Percentiles rank a stretch among this genome's conserved stretches.
Evolutionary conservation across 495 filamentous ascomycete species (phyloP).

Genomic region (Penicillium mononematosum): DNA sequence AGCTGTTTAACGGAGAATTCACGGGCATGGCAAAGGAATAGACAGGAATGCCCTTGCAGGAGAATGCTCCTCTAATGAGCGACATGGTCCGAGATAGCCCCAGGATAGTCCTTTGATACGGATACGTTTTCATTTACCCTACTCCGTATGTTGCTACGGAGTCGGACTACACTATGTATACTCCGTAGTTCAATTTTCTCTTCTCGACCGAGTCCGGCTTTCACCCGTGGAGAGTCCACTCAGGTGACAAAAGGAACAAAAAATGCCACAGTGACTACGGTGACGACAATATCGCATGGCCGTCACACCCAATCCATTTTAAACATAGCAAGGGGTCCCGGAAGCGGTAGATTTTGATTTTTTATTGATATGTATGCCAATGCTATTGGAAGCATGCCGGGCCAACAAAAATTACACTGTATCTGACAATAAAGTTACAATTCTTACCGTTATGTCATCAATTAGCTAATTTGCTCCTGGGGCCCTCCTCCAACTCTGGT

Average conservation of each 20-base stretch:
- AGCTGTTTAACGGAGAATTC: conserved; percentile 9
- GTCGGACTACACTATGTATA: neutral
- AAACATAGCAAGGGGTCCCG: conserved; percentile 23
- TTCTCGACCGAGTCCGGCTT: conserved; percentile 5
- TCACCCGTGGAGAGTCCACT: neutral
- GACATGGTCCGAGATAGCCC: conserved; percentile 15
- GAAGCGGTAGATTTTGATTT: conserved; percentile 18
- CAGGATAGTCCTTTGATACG: neutral
- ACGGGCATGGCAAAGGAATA: conserved; percentile 7
- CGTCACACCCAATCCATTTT: conserved; percentile 5
- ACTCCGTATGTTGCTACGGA: too few species aligned
- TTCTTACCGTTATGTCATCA: conserved; percentile 24
- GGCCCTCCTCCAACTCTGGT: neutral
- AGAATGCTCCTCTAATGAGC: conserved; percentile 21
- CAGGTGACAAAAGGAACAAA: neutral
- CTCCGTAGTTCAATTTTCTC: neutral
- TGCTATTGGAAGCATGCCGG: conserved; percentile 13
- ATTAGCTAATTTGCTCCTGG: neutral
- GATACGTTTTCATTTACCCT: neutral
- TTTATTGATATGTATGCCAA: conserved; percentile 19
- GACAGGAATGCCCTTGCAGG: conserved; percentile 24
- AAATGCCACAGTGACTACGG: conserved; percentile 3
- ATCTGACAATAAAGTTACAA: neutral
- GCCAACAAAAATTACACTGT: neutral
- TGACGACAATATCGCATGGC: conserved; percentile 8